A percentile compares a stretch with the other conserved stretches of the same genome.
Evolutionary conservation across 2,329 filamentous ascomycete genomes (phyloP).

Genomic region (Colletotrichum somersetense): DNA sequence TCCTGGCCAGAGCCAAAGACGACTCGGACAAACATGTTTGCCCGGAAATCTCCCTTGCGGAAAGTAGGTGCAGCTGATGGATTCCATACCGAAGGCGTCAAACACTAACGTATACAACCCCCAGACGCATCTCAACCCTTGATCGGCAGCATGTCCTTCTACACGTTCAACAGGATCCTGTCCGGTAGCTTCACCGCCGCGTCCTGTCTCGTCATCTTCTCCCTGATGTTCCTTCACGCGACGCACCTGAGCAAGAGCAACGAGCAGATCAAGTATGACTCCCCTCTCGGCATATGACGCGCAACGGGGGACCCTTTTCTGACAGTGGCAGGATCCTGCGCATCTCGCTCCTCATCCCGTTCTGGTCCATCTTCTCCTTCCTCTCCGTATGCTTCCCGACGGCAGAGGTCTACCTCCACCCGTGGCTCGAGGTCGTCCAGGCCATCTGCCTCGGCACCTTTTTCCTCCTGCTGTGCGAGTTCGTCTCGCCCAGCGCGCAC

Average conservation of each 20-base stretch:
- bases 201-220: slow-evolving; percentile 47
- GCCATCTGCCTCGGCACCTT: slow-evolving; percentile 57
- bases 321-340: slow-evolving; percentile 52
- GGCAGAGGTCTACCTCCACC: slow-evolving; percentile 55
- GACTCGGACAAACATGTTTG: slow-evolving; percentile 15
- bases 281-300: too few species aligned
- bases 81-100: background rate
- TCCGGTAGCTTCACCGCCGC: slow-evolving; percentile 52
- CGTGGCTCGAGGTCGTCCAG: slow-evolving; percentile 56
- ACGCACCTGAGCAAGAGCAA: slow-evolving; percentile 56
- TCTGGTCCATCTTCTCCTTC: slow-evolving; percentile 56
- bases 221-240: slow-evolving; percentile 52
- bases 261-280: slow-evolving; percentile 55
- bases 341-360: slow-evolving; percentile 53
- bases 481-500: slow-evolving; percentile 52
- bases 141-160: slow-evolving; percentile 35
- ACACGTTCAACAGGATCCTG: slow-evolving; percentile 52
- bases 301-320: background rate
- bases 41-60: slow-evolving; percentile 21
- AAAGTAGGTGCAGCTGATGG: slow-evolving; percentile 5
- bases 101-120: background rate
- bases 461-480: slow-evolving; percentile 59
- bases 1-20: background rate
- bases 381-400: slow-evolving; percentile 54
- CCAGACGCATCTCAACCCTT: slow-evolving; percentile 23